Evolutionary conservation across 2,329 filamentous ascomycete species (phyloP), one percentile per base, ranked within the genome.

Genomic region (Cadophora gregata): DNA sequence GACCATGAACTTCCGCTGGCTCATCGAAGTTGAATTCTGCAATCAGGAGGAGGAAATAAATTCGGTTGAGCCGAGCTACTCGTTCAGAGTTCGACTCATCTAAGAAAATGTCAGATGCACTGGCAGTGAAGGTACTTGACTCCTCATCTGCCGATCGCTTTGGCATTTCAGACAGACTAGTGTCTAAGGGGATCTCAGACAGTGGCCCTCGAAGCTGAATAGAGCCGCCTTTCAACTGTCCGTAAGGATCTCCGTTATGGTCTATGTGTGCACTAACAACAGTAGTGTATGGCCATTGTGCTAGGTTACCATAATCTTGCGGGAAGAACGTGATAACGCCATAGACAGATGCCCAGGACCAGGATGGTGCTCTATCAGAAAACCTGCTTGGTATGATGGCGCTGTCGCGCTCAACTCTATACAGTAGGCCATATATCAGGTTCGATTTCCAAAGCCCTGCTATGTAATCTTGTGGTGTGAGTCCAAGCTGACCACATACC

Each of bases 311-410:
- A 12, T 48, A 1, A 33, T 59, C 62, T 50, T 50, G 47, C 4
- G 36, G 27, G 19, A 48, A 58, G 38, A 47, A 47, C 16, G 50
- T 29, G 21, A 63, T 53, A 14, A 21, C 21, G 1, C 62, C 62
- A 25, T 59, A 29, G 27, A 56, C 3, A 16, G 63, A 59, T 51
- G 63, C 63, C 63, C 63, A 60, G 16, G 63, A 64, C 63, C 63
- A 64, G 3, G 63, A 21, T 7, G 63, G 63, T 24, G 55, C 55
- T 33, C 53, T 21, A 12, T 21, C 21, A 31, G 24, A 5, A 24
- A 48, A 27, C 1, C 55, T 29, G 14, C 33, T 48, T n/a, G 47
- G 24, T n/a, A 24, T 6, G 7, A 36, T 53, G 8, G 21, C 14
- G 21, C 33, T 36, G 4, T 50, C 25, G 14, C 25, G 25, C 4